Conservation (phyloP, 2,329 filamentous ascomycete genomes). For the Ophiostoma triangulosporum region DNA sequence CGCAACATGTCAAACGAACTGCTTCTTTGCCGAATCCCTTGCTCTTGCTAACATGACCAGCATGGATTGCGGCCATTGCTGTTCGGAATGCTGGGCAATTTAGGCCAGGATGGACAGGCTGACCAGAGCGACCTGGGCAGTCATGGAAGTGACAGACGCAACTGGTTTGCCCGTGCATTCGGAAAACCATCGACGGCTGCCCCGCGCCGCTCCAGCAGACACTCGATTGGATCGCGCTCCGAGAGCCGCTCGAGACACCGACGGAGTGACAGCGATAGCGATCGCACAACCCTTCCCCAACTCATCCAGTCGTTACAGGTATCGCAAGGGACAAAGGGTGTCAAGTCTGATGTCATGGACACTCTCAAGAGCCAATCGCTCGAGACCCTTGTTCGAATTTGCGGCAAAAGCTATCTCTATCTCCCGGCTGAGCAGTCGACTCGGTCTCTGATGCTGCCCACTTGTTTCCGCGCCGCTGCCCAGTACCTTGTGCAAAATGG, state of each 20-base stretch:
- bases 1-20: background rate
- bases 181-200: constrained; percentile 17
- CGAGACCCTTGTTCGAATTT: constrained; percentile 46
- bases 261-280: constrained; percentile 36
- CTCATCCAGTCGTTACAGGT: background rate
- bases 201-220: constrained; percentile 8
- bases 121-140: background rate
- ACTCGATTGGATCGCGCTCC: constrained; percentile 17
- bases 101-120: constrained; percentile 1
- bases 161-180: constrained; percentile 22
- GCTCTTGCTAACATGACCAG: constrained; percentile 24
- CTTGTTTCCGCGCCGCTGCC: constrained; percentile 52
- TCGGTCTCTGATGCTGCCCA: constrained; percentile 44
- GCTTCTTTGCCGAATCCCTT: no score
- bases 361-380: constrained; percentile 37
- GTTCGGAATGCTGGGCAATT: background rate
- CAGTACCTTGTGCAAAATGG: constrained; percentile 48
- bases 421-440: constrained; percentile 46
- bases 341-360: constrained; percentile 27
- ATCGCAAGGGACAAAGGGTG: constrained; percentile 13
- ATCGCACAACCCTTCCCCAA: constrained; percentile 25
- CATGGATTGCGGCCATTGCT: constrained; percentile 34
- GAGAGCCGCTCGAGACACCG: constrained; percentile 27
- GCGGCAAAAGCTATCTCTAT: constrained; percentile 48
- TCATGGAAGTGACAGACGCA: constrained; percentile 12